A percentile compares a stretch with the other conserved stretches of the same genome.
These are phyloP conservation scores for Wickerhamiella hasegawae DNA, from an alignment of 805 yeast genomes.

Conservation along the genomic window DNA sequence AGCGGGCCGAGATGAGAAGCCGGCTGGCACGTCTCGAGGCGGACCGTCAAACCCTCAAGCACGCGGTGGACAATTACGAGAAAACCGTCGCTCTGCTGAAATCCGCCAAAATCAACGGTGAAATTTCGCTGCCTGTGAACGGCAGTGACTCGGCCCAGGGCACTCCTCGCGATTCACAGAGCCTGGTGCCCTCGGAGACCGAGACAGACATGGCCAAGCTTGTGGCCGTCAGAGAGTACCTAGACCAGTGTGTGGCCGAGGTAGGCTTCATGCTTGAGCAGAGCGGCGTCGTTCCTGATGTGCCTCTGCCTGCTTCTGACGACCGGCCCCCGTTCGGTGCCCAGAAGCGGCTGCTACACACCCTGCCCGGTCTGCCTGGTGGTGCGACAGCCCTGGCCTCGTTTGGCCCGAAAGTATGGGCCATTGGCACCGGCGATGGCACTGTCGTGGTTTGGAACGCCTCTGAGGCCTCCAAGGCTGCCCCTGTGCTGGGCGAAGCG, in stretches of 20 bases:
- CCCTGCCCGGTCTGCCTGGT: slow-evolving; percentile 11
- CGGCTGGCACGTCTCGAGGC: slow-evolving; percentile 37
- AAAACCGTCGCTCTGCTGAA: slow-evolving; percentile 20
- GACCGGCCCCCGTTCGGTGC: too few relatives aligned
- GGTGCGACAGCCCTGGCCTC: slow-evolving; percentile 7
- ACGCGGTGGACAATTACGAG: slow-evolving; percentile 13
- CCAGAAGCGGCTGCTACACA: slow-evolving; percentile 3
- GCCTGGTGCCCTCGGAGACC: background rate
- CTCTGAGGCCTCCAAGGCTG: background rate
- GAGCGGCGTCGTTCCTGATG: slow-evolving; percentile 5
- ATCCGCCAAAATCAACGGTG: too few relatives aligned
- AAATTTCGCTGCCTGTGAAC: background rate
- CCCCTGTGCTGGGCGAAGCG: background rate
- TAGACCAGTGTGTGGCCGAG: slow-evolving; percentile 23
- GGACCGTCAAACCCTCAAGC: slow-evolving; percentile 30
- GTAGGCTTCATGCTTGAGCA: slow-evolving; percentile 19
- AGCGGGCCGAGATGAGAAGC: slow-evolving; percentile 41
- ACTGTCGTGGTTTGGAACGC: slow-evolving; percentile 8
- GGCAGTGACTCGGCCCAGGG: background rate
- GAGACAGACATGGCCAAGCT: slow-evolving; percentile 1
- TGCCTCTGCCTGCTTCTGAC: background rate
- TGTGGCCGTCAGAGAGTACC: slow-evolving; percentile 11
- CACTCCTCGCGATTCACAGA: background rate
- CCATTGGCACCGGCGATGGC: slow-evolving; percentile 13
- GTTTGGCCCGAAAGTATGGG: slow-evolving; percentile 5